A percentile compares a stretch with the other conserved stretches of the same genome.
phyloP scores from a whole-genome alignment of 2,329 filamentous ascomycete genomes.

The Mariannaea sp. region DNA sequence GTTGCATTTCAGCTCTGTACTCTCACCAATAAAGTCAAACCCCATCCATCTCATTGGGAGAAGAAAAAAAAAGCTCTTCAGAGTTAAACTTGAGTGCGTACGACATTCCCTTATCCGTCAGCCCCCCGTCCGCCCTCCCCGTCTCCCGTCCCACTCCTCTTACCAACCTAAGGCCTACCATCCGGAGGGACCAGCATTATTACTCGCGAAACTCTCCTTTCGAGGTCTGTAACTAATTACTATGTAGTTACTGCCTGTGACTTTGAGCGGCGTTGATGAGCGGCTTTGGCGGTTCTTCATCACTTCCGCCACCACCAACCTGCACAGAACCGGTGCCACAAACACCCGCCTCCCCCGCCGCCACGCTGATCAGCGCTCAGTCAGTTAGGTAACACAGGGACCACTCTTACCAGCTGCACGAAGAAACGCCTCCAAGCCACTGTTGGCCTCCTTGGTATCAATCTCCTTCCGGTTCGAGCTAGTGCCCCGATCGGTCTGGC shows the following conservation, averaged over 20 bases:
- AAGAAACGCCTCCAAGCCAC: not conserved
- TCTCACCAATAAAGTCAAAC: no score
- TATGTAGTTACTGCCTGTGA: no score
- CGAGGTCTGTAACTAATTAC: no score
- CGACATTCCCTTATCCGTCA: not conserved
- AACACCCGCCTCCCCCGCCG: no score
- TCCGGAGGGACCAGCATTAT: not conserved
- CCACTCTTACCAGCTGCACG: no score
- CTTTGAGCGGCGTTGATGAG: no score
- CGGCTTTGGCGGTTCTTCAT: no score
- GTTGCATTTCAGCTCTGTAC: not conserved
- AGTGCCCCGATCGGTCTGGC: slow-evolving; percentile 33
- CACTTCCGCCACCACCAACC: not conserved
- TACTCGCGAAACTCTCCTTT: not conserved
- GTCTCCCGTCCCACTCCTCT: not conserved
- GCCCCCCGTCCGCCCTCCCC: not conserved
- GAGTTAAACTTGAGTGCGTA: not conserved
- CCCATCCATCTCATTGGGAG: no score
- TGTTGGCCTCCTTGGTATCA: slow-evolving; percentile 9
- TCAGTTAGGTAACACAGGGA: no score
- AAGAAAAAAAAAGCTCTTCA: not conserved
- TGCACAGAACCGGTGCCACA: not conserved
- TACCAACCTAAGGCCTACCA: no score
- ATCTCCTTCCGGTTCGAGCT: slow-evolving; percentile 28
- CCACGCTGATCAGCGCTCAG: not conserved